Conservation (phyloP, 371 early-diverging fungal species). For the Lichtheimia ramosa region DNA sequence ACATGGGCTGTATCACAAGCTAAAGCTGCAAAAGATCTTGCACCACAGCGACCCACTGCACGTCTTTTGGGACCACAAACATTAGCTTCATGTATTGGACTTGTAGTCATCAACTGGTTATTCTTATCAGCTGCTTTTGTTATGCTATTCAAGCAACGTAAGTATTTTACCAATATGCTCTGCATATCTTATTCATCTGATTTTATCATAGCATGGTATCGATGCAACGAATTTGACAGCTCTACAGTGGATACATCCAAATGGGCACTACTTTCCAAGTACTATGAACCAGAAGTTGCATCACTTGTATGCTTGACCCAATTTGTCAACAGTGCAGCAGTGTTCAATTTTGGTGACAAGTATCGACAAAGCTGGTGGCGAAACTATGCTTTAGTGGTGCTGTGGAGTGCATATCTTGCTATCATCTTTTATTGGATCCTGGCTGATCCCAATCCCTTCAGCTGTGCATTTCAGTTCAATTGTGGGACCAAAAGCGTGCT, state of each 20-base stretch:
- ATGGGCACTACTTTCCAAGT: slow-evolving; percentile 83
- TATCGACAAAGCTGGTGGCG: slow-evolving; percentile 61
- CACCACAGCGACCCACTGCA: slow-evolving; percentile 72
- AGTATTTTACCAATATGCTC: background rate
- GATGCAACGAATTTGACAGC: slow-evolving; percentile 73
- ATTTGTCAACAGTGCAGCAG: slow-evolving; percentile 61
- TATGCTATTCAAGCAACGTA: slow-evolving; percentile 51
- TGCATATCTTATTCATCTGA: background rate
- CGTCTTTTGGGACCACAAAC: slow-evolving; percentile 73
- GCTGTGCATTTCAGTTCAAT: slow-evolving; percentile 72
- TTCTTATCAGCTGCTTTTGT: slow-evolving; percentile 54
- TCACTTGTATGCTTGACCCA: slow-evolving; percentile 60
- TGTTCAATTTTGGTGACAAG: slow-evolving; percentile 63
- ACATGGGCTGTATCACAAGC: slow-evolving; percentile 66
- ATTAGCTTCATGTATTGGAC: slow-evolving; percentile 63
- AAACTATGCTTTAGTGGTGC: slow-evolving; percentile 58
- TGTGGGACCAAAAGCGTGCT: slow-evolving; percentile 65
- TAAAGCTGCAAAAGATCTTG: slow-evolving; percentile 52
- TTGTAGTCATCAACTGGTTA: slow-evolving; percentile 63
- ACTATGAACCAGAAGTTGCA: slow-evolving; percentile 66
- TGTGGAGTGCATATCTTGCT: slow-evolving; percentile 54
- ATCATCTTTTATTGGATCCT: slow-evolving; percentile 64
- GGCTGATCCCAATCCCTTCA: slow-evolving; percentile 72
- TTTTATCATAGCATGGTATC: slow-evolving; percentile 55
- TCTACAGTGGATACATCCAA: slow-evolving; percentile 57